These are phyloP conservation scores for Lithospermum erythrorhizon DNA, from an alignment of 257 asterid species.

Conservation along the genomic window DNA sequence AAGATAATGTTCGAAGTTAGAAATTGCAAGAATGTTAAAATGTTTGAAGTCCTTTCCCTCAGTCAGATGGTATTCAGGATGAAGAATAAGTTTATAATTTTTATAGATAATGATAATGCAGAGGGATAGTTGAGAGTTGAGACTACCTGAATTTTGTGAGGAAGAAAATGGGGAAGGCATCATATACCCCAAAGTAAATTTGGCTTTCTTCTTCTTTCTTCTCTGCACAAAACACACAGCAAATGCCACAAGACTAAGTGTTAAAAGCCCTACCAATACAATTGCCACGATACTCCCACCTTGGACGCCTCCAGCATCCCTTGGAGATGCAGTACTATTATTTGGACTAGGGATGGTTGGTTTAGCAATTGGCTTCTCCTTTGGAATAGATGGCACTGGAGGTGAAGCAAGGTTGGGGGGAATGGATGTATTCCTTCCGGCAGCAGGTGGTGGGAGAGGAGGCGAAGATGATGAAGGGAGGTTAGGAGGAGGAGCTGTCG, in stretches of 20 bases:
- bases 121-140: not conserved
- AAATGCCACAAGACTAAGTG: constrained; percentile 44
- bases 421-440: constrained; percentile 13
- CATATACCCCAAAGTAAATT: constrained; percentile 31
- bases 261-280: constrained; percentile 54
- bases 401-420: constrained; percentile 12
- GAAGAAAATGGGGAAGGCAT: constrained; percentile 70
- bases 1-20: too few species aligned
- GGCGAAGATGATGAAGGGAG: not conserved
- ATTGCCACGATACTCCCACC: constrained; percentile 40
- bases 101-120: too few species aligned
- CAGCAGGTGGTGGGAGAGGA: constrained; percentile 14
- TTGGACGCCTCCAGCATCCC: constrained; percentile 27
- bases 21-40: too few species aligned
- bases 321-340: constrained; percentile 24
- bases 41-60: too few species aligned
- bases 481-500: not conserved
- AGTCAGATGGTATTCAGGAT: too few species aligned
- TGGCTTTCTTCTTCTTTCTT: constrained; percentile 44
- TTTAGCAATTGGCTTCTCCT: constrained; percentile 61
- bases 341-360: constrained; percentile 36
- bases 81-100: too few species aligned
- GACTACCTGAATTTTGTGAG: constrained; percentile 78
- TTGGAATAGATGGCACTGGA: constrained; percentile 26
- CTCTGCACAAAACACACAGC: constrained; percentile 48